A percentile compares a stretch with the other conserved stretches of the same genome.
These are phyloP conservation scores for Phytopythium litorale DNA, from an alignment of 352 stramenopile species.

Conservation along the genomic window DNA sequence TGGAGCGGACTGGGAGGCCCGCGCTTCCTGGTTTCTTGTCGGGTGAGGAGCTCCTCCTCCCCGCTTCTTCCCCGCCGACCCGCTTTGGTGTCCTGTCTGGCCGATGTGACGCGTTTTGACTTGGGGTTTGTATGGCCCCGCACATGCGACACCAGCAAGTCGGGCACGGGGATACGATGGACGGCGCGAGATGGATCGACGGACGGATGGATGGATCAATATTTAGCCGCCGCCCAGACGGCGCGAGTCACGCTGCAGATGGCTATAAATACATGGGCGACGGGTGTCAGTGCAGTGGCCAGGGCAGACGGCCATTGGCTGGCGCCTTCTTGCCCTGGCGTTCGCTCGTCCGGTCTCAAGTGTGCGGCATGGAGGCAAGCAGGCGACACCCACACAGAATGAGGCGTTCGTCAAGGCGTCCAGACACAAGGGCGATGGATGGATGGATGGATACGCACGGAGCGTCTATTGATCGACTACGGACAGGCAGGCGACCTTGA, in stretches of 20 bases:
- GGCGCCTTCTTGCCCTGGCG: no score
- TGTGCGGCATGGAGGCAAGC: no score
- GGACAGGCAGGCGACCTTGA: background rate
- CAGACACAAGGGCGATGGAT: no score
- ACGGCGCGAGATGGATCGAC: no score
- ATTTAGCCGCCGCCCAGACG: background rate
- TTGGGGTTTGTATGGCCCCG: background rate
- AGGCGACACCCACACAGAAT: no score
- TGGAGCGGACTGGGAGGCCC: background rate
- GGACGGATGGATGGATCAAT: background rate
- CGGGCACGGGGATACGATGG: no score
- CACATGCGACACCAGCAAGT: background rate
- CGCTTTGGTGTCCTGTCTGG: background rate
- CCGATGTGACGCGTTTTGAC: background rate
- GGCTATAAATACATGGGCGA: conserved; percentile 1
- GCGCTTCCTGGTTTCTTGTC: background rate
- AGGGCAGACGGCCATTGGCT: no score
- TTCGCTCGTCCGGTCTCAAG: no score
- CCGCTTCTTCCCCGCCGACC: no score
- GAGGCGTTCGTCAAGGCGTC: no score
- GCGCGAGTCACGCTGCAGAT: background rate
- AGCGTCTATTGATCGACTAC: conserved; percentile 1
- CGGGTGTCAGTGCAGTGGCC: no score
- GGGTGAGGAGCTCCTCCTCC: background rate
- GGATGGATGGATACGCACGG: background rate